phyloP scores from a whole-genome alignment of 257 asterid genomes.

The Solanum bulbocastanum region DNA sequence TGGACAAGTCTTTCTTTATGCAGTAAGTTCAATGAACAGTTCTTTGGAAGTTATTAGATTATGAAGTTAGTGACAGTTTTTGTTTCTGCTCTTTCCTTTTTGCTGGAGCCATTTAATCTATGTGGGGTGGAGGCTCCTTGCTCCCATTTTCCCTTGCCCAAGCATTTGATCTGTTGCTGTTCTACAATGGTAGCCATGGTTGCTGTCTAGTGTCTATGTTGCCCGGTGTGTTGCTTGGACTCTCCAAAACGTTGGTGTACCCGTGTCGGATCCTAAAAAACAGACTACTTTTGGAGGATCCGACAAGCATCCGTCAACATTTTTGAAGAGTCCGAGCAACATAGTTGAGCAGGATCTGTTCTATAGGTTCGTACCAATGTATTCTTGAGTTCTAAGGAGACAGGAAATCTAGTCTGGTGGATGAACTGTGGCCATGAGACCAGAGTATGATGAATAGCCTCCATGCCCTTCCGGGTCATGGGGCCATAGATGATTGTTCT shows the following conservation, averaged over 20 bases:
- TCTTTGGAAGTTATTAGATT: background rate
- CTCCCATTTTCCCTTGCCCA: background rate
- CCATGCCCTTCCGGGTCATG: background rate
- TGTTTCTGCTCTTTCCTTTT: background rate
- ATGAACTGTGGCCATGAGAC: background rate
- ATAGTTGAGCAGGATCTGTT: background rate
- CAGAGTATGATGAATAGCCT: background rate
- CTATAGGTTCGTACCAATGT: background rate
- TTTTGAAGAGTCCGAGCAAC: background rate
- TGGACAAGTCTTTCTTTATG: conserved; percentile 86
- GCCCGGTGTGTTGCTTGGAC: background rate
- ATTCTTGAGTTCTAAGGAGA: background rate
- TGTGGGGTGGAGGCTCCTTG: background rate
- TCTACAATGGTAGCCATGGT: background rate
- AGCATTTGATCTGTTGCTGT: background rate
- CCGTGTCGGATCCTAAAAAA: background rate
- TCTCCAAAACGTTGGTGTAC: background rate
- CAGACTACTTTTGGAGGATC: background rate
- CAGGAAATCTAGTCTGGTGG: background rate
- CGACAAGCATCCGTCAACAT: background rate
- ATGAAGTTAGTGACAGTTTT: background rate
- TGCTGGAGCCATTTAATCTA: background rate
- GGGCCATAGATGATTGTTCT: background rate
- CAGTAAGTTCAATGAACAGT: conserved; percentile 48
- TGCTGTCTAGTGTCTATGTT: background rate